Evolutionary conservation across 2,329 filamentous ascomycete species (phyloP).

Genomic region (Alternaria longipes): DNA sequence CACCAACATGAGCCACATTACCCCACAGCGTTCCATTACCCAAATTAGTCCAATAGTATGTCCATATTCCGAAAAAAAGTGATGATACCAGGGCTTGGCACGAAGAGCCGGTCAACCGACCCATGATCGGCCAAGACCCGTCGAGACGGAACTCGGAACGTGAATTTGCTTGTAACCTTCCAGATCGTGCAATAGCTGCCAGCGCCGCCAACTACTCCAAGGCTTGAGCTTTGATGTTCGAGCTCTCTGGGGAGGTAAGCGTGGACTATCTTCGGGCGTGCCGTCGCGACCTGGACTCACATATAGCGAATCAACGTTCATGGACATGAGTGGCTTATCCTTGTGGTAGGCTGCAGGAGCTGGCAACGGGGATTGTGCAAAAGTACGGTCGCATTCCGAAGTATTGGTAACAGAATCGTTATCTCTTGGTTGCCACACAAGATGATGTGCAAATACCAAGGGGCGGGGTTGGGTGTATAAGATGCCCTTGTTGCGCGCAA

Average conservation of each 20-base stretch:
- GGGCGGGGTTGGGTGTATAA: conserved; percentile 27
- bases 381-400: conserved; percentile 1
- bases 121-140: conserved; percentile 18
- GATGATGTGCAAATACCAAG: conserved; percentile 15
- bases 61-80: background rate
- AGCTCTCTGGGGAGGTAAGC: background rate
- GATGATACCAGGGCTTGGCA: conserved; percentile 13
- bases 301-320: conserved; percentile 7
- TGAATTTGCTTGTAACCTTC: conserved; percentile 31
- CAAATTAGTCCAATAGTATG: conserved; percentile 8
- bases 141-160: conserved; percentile 36
- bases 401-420: conserved; percentile 21
- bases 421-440: conserved; percentile 32
- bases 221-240: conserved; percentile 5
- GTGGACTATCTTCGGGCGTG: background rate
- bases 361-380: conserved; percentile 2
- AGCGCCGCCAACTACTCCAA: conserved; percentile 33
- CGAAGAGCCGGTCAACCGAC: conserved; percentile 19
- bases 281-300: background rate
- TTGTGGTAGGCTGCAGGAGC: conserved; percentile 1
- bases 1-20: conserved; percentile 11
- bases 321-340: background rate
- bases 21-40: conserved; percentile 1
- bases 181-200: conserved; percentile 25
- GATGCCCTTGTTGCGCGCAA: conserved; percentile 16